phyloP scores from a whole-genome alignment of 108 stramenopile species.

The Cyclotella distinguenda region DNA sequence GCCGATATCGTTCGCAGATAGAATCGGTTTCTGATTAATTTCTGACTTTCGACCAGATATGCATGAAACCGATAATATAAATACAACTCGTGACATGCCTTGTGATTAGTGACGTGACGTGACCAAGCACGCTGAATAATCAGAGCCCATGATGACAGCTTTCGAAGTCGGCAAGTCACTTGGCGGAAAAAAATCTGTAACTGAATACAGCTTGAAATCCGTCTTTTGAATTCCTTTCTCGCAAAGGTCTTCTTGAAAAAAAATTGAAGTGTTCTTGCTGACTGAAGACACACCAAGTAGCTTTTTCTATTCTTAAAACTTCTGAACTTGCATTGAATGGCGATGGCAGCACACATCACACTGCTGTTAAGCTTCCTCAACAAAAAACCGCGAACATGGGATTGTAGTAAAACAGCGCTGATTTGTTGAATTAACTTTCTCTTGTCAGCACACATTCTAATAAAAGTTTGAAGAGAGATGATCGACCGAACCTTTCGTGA shows the following conservation, averaged over 20 bases:
- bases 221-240: not conserved
- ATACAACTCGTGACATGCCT: not conserved
- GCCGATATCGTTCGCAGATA: not conserved
- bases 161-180: not conserved
- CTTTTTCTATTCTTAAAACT: not conserved
- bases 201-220: not conserved
- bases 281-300: not conserved
- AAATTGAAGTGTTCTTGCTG: not conserved
- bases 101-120: not conserved
- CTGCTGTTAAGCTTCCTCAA: not conserved
- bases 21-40: not conserved
- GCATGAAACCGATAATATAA: not conserved
- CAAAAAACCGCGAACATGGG: not conserved
- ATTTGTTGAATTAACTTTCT: not conserved
- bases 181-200: not conserved
- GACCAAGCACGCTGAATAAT: constrained; percentile 16
- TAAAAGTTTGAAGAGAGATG: not conserved
- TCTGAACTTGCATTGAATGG: not conserved
- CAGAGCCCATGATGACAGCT: not conserved
- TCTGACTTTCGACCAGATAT: not conserved
- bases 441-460: constrained; percentile 1
- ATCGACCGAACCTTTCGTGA: not conserved
- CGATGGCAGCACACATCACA: not conserved
- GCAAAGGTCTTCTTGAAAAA: not conserved
- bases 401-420: not conserved